Evolutionary conservation across 345 rosid species (phyloP), one percentile per base, ranked within the genome.

Genomic region (Angophora floribunda): DNA sequence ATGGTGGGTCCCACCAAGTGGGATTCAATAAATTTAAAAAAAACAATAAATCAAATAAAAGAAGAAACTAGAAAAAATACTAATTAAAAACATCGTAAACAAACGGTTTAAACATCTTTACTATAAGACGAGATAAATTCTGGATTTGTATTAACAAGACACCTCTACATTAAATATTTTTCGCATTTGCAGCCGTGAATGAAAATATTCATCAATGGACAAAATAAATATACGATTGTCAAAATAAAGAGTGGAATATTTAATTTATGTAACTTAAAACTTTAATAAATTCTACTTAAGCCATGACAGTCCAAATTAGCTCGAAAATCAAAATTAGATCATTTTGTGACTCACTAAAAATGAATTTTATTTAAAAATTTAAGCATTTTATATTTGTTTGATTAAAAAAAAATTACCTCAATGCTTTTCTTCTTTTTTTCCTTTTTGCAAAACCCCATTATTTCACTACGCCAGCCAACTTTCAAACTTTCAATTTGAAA

Each of bases 141-240:
- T 55, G 9, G 2, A 9, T 55, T 55, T 4, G 8, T 55, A 55
- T 55, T 55, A 55, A 55, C 61, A 26, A 36, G 41, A 55, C 0
- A 55, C 6, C 5, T 22, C 9, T 4, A 1, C 6, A 55, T 55
- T 55, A 55, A 22, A 55, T 55, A 55, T 55, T 55, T 55, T 55
- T 55, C 61, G 22, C 61, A 55, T 12, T 55, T 0, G 22, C 28
- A 0, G 0, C 9, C 0, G 2, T 1, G 28, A 55, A 22, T 5
- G 28, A 55, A 55, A 55, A 55, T 55, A 21, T 55, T 36, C 41
- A 36, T 36, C 41, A 36, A 36, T 36, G 2, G 41, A 4, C 41
- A 36, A 36, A 55, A 55, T 0, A 0, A 55, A 19, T 53, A 19
- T 53, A 21, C 26, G 26, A 53, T 53, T 21, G 1, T 53, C 5